Evolutionary conservation across 2,329 filamentous ascomycete species (phyloP).

Genomic region (Ophiostoma triangulosporum): DNA sequence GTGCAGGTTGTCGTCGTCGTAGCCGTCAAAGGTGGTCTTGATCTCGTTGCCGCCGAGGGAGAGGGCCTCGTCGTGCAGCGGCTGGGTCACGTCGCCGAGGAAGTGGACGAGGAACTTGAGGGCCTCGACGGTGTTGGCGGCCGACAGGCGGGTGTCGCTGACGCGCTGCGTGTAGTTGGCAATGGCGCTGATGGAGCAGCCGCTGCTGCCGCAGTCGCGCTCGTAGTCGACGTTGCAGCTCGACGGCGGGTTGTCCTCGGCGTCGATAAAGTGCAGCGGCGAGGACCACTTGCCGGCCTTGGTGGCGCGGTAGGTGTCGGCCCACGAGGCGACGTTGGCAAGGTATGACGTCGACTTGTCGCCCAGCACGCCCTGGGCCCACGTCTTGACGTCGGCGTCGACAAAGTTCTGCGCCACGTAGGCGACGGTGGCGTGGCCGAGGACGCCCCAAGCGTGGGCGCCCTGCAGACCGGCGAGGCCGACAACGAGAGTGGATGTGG

Average conservation of each 20-base stretch:
- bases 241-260: slow-evolving; percentile 10
- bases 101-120: slow-evolving; percentile 51
- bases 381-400: slow-evolving; percentile 24
- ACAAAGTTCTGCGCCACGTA: slow-evolving; percentile 38
- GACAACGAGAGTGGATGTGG: background rate
- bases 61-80: slow-evolving; percentile 38
- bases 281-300: slow-evolving; percentile 31
- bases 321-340: slow-evolving; percentile 36
- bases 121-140: slow-evolving; percentile 39
- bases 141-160: slow-evolving; percentile 30
- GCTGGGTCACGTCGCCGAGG: slow-evolving; percentile 42
- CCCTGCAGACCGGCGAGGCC: slow-evolving; percentile 1
- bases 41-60: slow-evolving; percentile 44
- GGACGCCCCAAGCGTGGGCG: slow-evolving; percentile 25
- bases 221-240: slow-evolving; percentile 22
- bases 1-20: slow-evolving; percentile 40
- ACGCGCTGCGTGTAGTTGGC: slow-evolving; percentile 37
- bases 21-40: slow-evolving; percentile 35
- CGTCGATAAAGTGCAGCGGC: slow-evolving; percentile 39
- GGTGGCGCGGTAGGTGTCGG: slow-evolving; percentile 34
- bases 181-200: slow-evolving; percentile 32
- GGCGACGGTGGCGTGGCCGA: slow-evolving; percentile 40
- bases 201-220: slow-evolving; percentile 30
- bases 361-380: slow-evolving; percentile 30
- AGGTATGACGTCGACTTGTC: slow-evolving; percentile 33